Evolutionary conservation across 1,139 yeast species (phyloP).

Genomic region (Taphrina populina): DNA sequence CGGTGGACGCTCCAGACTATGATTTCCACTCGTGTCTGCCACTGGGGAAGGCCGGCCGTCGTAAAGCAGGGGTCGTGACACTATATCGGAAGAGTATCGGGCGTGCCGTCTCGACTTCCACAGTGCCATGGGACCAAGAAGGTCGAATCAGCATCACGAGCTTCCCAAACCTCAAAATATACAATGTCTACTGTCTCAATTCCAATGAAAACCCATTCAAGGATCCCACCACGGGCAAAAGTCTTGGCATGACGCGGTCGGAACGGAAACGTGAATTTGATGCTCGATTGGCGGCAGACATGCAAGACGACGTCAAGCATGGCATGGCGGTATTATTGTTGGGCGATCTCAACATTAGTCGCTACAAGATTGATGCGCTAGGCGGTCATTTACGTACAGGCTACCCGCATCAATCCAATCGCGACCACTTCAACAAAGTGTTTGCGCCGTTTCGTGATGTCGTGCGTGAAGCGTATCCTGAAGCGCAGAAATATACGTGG

Average conservation of each 20-base stretch:
- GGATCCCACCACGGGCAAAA: conserved; percentile 9
- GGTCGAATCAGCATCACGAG: conserved; percentile 19
- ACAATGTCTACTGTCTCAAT: conserved; percentile 29
- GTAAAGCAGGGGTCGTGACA: conserved; percentile 24
- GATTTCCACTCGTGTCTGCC: conserved; percentile 11
- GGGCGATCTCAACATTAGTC: conserved; percentile 30
- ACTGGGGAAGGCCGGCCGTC: neutral
- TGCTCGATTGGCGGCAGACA: neutral
- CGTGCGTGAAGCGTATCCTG: conserved; percentile 17
- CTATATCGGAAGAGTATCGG: conserved; percentile 2
- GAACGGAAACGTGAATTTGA: conserved; percentile 21
- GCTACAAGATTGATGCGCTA: conserved; percentile 11
- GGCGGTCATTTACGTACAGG: conserved; percentile 12
- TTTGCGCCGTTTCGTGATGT: conserved; percentile 11
- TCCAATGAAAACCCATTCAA: conserved; percentile 18
- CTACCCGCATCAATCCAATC: conserved; percentile 20
- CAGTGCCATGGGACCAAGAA: conserved; percentile 29
- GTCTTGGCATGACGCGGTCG: conserved; percentile 15
- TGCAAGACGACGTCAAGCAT: neutral
- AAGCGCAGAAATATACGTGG: conserved; percentile 23
- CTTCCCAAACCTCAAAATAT: neutral
- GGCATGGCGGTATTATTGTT: conserved; percentile 3
- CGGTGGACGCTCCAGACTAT: conserved; percentile 17
- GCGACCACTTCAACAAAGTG: conserved; percentile 19
- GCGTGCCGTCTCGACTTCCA: neutral